Base-by-base conservation (phyloP, 768 basidiomycete species). In the Arthromyces matolae region DNA sequence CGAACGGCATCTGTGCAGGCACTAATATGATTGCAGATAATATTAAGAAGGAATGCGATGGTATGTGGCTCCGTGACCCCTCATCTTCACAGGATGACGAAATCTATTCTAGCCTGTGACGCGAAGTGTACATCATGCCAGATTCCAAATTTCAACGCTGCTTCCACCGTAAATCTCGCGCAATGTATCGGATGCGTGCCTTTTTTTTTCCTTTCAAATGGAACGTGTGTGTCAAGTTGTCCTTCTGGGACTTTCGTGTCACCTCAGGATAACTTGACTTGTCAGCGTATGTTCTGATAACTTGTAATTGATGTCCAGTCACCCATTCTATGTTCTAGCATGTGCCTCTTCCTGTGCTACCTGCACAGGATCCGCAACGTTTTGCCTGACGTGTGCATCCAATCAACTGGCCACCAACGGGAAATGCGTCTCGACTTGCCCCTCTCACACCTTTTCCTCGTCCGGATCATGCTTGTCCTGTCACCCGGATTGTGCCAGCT, bases 181-280 rank as follows among this genome's bases (percentile, higher is more conserved):
- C 79, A 89, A 55, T 93, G 91, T 61, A 87, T 84, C 10, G 81
- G 75, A 1, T 94, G 92, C 63, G 60, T 93, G 28, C 81, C 87
- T 27, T 91, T 91, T 12, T 83, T 74, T 44, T 78, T 88, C 19
- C 74, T 94, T 24, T 83, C 78, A 3, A 69, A 80, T 28, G 89
- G 89, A 5, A 65, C 75, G 43, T 94, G 92, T 50, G 70, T 91
- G 18, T 67, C 70, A 7, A 76, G 68, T 53, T 94, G 92, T 58
- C 89, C 92, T 1, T 62, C 76, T 0, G 88, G 86, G 1, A 81
- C 81, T 3, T 89, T 92, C 60, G 67, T 87, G 14, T 81, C 79
- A 14, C 78, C 86, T 18, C 72, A 77, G 45, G 85, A 90, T 56
- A 88, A 86, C 47, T 56, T 83, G 3, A 90, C 82, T 0, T 94